These are phyloP conservation scores for Tetrahymena malaccensis DNA, from an alignment of 73 alveolate genomes.

Conservation along the genomic window DNA sequence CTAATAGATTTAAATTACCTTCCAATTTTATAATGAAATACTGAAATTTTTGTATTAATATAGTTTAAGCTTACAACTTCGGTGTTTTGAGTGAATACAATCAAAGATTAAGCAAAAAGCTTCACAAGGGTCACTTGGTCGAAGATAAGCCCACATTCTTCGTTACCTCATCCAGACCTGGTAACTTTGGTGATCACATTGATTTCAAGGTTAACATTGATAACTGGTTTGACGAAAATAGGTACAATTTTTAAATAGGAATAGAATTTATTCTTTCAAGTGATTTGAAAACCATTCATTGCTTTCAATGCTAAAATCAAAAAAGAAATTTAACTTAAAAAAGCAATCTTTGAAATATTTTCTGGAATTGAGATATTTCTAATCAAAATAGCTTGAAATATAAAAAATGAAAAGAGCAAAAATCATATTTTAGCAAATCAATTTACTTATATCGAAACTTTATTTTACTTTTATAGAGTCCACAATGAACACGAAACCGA, in stretches of 20 bases:
- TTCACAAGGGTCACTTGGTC: constrained; percentile 53
- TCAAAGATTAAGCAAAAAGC: constrained; percentile 73
- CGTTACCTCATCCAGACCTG: constrained; percentile 81
- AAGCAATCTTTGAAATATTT: background rate
- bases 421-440: background rate
- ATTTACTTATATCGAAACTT: background rate
- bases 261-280: background rate
- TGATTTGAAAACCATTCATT: background rate
- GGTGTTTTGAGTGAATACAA: constrained; percentile 72
- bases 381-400: background rate
- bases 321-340: background rate
- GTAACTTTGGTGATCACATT: constrained; percentile 80
- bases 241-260: constrained; percentile 3
- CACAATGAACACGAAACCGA: constrained; percentile 87
- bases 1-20: background rate
- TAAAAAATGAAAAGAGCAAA: background rate
- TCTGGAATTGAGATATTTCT: background rate
- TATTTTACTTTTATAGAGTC: constrained; percentile 34
- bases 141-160: constrained; percentile 74
- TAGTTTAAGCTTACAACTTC: constrained; percentile 20
- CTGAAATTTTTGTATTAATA: background rate
- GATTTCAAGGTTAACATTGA: constrained; percentile 83
- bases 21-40: background rate
- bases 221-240: constrained; percentile 90
- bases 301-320: background rate